Conservation (phyloP, 345 rosid genomes). For the Kandelia obovata region DNA sequence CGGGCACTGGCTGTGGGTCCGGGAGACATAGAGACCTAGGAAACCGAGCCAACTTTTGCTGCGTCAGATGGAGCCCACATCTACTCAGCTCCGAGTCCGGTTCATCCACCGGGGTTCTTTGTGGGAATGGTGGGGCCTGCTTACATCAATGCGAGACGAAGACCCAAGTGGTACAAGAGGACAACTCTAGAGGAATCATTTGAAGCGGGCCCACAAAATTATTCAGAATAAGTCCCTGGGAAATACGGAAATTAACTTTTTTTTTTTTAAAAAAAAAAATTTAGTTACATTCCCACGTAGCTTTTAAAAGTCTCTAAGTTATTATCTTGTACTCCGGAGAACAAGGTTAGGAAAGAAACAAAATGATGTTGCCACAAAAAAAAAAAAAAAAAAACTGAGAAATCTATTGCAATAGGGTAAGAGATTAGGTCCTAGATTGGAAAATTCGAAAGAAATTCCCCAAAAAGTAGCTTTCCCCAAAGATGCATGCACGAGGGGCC, state of each 20-base stretch:
- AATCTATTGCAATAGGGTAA: no score
- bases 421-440: background rate
- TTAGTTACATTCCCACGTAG: no score
- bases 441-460: background rate
- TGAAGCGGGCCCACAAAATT: background rate
- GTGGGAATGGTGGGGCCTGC: conserved; percentile 7
- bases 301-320: no score
- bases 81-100: conserved; percentile 24
- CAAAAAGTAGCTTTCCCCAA: conserved; percentile 3
- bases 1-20: conserved; percentile 48
- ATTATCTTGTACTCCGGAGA: no score
- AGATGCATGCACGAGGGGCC: conserved; percentile 7
- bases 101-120: background rate
- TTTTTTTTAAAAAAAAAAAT: no score
- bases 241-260: background rate
- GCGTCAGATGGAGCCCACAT: conserved; percentile 14
- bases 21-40: conserved; percentile 33
- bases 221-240: background rate
- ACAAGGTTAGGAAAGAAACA: no score
- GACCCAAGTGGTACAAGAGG: background rate
- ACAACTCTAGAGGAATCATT: background rate
- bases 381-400: background rate
- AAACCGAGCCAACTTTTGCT: conserved; percentile 29
- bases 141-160: background rate
- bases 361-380: no score